Evolutionary conservation across 805 yeast species (phyloP), one percentile per base, ranked within the genome.

Genomic region (Monosporozyma unispora): DNA sequence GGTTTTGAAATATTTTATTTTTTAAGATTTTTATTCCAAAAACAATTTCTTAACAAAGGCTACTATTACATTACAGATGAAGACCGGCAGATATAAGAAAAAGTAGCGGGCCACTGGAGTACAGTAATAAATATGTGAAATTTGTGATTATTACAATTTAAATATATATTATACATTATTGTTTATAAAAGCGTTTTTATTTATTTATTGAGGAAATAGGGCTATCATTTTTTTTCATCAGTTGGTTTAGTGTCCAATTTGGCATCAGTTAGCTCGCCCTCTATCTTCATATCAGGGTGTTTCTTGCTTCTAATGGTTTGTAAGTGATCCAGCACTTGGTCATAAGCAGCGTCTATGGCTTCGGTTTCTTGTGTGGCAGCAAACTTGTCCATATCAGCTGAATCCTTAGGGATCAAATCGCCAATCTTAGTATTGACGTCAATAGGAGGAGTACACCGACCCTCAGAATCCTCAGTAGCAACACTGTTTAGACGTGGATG

Each of bases 311-410:
- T 64, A 2, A 63, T 64, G 33, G 62, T 58, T 48, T 68, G 69
- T 33, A 72, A 50, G 44, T 65, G 67, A 47, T 72, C 74, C 29
- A 72, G 52, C n/a, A 72, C 69, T 48, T 66, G 61, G 54, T 71
- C 76, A 51, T 70, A 71, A 2, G 72, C 72, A 14, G 66, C 64
- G 48, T 63, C 67, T 33, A 67, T 62, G 1, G 63, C 64, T 22
- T 63, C 62, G 14, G 58, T 59, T 25, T 59, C 68, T 35, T 59
- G 53, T 7, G 42, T 54, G 14, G 51, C 53, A 46, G 46, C 29
- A 25, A 45, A 49, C 19, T 47, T 44, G 18, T 49, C n/a, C 38
- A 47, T 39, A 14, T 35, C 27, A 3, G 33, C 47, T 2, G 49
- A n/a, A 28, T 48, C 50, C 16, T 42, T 28, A 7, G 52, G 22